These are phyloP conservation scores for Hypomontagnella monticulosa DNA, from an alignment of 495 filamentous ascomycete genomes.

Conservation along the genomic window DNA sequence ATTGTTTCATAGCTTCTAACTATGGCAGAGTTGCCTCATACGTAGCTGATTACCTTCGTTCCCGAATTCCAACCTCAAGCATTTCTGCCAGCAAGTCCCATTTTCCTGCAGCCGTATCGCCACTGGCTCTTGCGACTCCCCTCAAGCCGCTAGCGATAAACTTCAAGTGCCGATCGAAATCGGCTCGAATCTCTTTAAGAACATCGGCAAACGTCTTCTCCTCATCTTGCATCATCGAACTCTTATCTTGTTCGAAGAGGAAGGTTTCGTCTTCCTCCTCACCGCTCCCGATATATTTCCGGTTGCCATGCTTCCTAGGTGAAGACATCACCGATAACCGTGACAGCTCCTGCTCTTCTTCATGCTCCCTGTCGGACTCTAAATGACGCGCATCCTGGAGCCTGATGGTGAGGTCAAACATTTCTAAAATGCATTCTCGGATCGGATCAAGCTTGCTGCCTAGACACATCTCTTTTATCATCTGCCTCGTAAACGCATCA, in stretches of 20 bases:
- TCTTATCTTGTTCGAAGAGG: constrained; percentile 42
- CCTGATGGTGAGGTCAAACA: constrained; percentile 66
- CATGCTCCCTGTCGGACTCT: constrained; percentile 50
- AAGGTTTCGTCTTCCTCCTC: constrained; percentile 55
- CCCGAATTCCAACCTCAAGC: constrained; percentile 60
- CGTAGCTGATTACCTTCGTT: constrained; percentile 24
- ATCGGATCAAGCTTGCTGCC: constrained; percentile 70
- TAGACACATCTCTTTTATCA: constrained; percentile 74
- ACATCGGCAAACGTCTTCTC: constrained; percentile 51
- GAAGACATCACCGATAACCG: constrained; percentile 47
- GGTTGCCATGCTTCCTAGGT: constrained; percentile 22
- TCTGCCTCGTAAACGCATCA: constrained; percentile 64
- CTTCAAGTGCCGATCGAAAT: constrained; percentile 61
- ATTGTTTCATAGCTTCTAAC: not conserved
- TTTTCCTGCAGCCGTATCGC: constrained; percentile 58
- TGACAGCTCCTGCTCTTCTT: constrained; percentile 53
- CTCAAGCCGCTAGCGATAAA: constrained; percentile 66
- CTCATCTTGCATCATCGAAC: constrained; percentile 40
- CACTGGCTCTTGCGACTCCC: constrained; percentile 67
- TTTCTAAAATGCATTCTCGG: constrained; percentile 69
- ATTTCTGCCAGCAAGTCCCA: constrained; percentile 70
- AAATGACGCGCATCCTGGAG: constrained; percentile 58
- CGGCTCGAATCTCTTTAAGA: constrained; percentile 54
- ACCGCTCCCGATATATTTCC: constrained; percentile 46
- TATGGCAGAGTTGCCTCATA: not conserved